Evolutionary conservation across 495 filamentous ascomycete species (phyloP).

Genomic region (Xylaria nigripes): DNA sequence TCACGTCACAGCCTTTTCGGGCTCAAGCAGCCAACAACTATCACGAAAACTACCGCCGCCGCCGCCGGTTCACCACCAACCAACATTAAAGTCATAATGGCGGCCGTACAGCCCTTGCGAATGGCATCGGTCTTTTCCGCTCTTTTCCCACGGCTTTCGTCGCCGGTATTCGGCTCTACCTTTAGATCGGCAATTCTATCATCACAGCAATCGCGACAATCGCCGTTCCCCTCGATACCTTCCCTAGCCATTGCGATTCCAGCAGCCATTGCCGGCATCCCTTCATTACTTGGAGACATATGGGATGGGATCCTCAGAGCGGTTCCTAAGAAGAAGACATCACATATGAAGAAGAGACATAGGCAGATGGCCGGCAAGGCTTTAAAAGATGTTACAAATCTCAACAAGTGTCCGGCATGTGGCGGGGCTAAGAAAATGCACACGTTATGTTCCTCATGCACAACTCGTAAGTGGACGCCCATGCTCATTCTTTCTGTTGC

Average conservation of each 20-base stretch:
- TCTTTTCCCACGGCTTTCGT: conserved; percentile 31
- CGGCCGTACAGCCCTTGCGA: conserved; percentile 32
- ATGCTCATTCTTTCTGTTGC: not conserved
- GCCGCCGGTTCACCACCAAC: too few species aligned
- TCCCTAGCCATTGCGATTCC: conserved; percentile 45
- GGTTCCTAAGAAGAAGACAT: conserved; percentile 98
- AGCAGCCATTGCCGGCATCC: conserved; percentile 43
- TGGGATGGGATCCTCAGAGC: conserved; percentile 90
- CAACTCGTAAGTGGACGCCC: conserved; percentile 27
- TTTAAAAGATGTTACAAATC: conserved; percentile 74
- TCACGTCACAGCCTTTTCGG: not conserved
- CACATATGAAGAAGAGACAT: conserved; percentile 89
- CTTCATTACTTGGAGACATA: conserved; percentile 57
- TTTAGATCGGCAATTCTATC: conserved; percentile 32
- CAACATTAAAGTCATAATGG: conserved; percentile 27
- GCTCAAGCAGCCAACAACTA: not conserved
- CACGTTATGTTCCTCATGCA: conserved; percentile 73
- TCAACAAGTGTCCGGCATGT: conserved; percentile 84
- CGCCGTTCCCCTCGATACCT: conserved; percentile 37
- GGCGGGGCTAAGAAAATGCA: conserved; percentile 83
- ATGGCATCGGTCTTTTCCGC: conserved; percentile 33
- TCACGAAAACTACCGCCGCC: not conserved
- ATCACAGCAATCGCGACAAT: conserved; percentile 28
- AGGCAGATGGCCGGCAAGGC: conserved; percentile 91
- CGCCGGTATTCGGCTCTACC: conserved; percentile 30